Evolutionary conservation across 495 filamentous ascomycete species (phyloP).

Genomic region (Annulohypoxylon stygium): DNA sequence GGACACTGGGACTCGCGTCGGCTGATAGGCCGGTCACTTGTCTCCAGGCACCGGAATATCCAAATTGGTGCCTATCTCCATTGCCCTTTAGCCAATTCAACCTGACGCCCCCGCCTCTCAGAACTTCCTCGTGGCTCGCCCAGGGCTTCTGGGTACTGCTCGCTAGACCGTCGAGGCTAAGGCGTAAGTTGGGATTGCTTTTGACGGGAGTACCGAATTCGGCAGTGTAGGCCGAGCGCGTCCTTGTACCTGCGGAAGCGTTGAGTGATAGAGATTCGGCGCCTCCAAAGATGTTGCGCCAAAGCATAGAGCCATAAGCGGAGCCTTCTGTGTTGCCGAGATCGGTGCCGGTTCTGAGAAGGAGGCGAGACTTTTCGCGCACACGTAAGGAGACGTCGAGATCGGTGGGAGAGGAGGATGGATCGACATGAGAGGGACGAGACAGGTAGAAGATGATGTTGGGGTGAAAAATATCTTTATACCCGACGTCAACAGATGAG

Average conservation of each 20-base stretch:
- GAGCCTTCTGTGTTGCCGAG: constrained; percentile 91
- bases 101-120: constrained; percentile 83
- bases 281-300: constrained; percentile 94
- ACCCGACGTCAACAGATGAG: constrained; percentile 25
- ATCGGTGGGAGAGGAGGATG: constrained; percentile 73
- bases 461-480: constrained; percentile 84
- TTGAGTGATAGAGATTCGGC: constrained; percentile 87
- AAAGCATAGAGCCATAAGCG: constrained; percentile 83
- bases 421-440: constrained; percentile 69
- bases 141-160: constrained; percentile 87
- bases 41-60: constrained; percentile 86
- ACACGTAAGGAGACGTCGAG: constrained; percentile 82
- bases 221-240: constrained; percentile 87
- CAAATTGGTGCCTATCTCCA: constrained; percentile 77
- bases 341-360: constrained; percentile 92
- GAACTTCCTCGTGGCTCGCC: constrained; percentile 91
- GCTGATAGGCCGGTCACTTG: constrained; percentile 82
- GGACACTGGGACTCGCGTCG: constrained; percentile 81
- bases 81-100: constrained; percentile 75
- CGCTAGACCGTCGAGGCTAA: constrained; percentile 80
- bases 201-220: constrained; percentile 82
- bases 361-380: constrained; percentile 80
- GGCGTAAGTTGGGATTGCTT: constrained; percentile 82
- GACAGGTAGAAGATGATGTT: constrained; percentile 85
- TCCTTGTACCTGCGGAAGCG: constrained; percentile 88